Conservation (phyloP, 768 basidiomycete species). For the Sistotremastrum niveocremeum region DNA sequence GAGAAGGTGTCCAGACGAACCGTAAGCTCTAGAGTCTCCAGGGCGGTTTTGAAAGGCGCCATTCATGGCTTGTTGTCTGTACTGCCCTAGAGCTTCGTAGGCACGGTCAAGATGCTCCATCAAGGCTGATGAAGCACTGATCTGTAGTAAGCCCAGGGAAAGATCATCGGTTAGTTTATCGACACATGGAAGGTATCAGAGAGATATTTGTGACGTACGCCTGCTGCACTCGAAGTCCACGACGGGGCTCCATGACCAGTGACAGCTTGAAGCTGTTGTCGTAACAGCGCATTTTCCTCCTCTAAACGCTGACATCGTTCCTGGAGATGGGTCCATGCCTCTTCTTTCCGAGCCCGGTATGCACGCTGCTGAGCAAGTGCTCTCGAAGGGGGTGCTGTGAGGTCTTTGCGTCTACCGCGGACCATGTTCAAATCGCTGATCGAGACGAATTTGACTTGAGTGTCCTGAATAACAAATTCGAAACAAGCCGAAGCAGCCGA, state of each 20-base stretch:
- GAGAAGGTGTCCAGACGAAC: too few relatives aligned
- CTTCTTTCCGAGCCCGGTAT: conserved; percentile 48
- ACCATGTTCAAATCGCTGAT: conserved; percentile 27
- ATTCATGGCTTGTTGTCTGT: conserved; percentile 31
- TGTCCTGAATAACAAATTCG: too few relatives aligned
- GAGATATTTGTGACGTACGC: too few relatives aligned
- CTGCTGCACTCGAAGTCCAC: too few relatives aligned
- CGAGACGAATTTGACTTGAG: too few relatives aligned
- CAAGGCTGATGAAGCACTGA: conserved; percentile 38
- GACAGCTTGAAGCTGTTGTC: conserved; percentile 29
- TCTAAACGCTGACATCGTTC: conserved; percentile 38
- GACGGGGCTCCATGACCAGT: too few relatives aligned
- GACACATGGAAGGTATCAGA: too few relatives aligned
- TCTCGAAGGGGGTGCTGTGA: conserved; percentile 43
- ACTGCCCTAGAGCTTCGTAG: conserved; percentile 36
- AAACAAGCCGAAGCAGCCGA: too few relatives aligned
- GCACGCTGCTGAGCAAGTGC: conserved; percentile 50
- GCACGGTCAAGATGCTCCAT: conserved; percentile 34
- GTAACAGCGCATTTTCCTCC: conserved; percentile 38
- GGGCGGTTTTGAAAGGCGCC: background rate
- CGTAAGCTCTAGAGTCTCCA: too few relatives aligned
- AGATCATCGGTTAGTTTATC: too few relatives aligned
- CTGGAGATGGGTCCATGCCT: conserved; percentile 43
- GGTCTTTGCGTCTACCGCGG: conserved; percentile 52
- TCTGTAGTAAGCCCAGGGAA: conserved; percentile 17